Percentiles rank a stretch among this genome's conserved stretches.
These are phyloP conservation scores for Flaveria linearis DNA, from an alignment of 129 eudicot species.

Conservation along the genomic window DNA sequence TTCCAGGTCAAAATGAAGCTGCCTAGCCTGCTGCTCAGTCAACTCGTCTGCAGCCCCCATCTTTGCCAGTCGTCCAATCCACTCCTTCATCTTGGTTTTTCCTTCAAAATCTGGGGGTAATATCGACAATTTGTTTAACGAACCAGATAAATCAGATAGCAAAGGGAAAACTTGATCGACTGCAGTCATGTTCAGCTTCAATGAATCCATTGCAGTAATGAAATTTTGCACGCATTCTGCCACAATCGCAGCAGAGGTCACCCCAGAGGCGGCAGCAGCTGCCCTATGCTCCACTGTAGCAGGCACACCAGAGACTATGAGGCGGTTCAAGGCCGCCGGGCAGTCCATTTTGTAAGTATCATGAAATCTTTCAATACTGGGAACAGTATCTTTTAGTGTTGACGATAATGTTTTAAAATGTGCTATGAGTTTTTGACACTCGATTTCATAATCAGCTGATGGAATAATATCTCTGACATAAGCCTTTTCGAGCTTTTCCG, in stretches of 20 bases:
- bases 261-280: conserved; percentile 55
- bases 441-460: conserved; percentile 65
- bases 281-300: conserved; percentile 95
- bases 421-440: conserved; percentile 76
- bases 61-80: conserved; percentile 69
- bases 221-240: conserved; percentile 93
- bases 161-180: conserved; percentile 90
- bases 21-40: conserved; percentile 91
- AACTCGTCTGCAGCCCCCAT: conserved; percentile 87
- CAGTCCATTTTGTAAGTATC: conserved; percentile 85
- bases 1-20: conserved; percentile 73
- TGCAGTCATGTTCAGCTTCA: conserved; percentile 85
- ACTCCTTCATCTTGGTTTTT: conserved; percentile 77
- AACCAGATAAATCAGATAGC: conserved; percentile 62
- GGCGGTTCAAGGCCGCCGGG: conserved; percentile 66
- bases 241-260: conserved; percentile 67
- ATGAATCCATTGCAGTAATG: conserved; percentile 81
- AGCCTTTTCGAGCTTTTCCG: conserved; percentile 85
- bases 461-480: conserved; percentile 78
- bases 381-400: conserved; percentile 67
- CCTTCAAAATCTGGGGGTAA: conserved; percentile 85
- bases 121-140: conserved; percentile 67
- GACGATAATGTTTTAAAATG: conserved; percentile 80
- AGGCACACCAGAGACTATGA: conserved; percentile 76
- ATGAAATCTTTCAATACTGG: conserved; percentile 72